Evolutionary conservation across 257 asterid species (phyloP), one percentile per base, ranked within the genome.

Genomic region (Salvia hispanica): DNA sequence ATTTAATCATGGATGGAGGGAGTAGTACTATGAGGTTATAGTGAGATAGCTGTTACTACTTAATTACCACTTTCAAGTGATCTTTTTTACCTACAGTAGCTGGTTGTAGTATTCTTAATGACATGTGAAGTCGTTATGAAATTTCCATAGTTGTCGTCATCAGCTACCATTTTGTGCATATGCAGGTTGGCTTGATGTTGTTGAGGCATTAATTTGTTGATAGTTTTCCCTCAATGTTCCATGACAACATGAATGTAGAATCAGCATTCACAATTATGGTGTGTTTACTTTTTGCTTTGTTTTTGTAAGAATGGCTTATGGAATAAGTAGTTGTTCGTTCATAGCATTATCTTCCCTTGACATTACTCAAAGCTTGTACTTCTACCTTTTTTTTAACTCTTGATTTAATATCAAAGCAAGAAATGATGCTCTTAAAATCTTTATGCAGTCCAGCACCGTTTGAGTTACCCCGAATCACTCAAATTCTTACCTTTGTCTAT

Each of bases 151-250:
- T 58, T 7, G 31, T 52, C 64, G 34, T 58, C 64, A 55, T 58
- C 71, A 58, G 71, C 43, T 36, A 42, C 25, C 57, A 57, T 66
- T 36, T 43, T 71, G 18, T 47, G 59, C 51, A 55, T 71, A 73
- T 80, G 80, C 94, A 91, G 98, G 96, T 82, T 31, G 71, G 73
- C 72, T 82, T 91, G 82, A 62, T 16, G 96, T 88, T 62, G 90
- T 91, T 73, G 94, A 91, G 71, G 87, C 96, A n/a, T n/a, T n/a
- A n/a, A 66, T 87, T 88, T 78, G 96, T 91, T 50, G 95, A 88
- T 69, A 86, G 96, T 79, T 80, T 91, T 61, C 88, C 96, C 59
- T 67, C 88, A 61, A 91, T 88, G 96, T 91, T 91, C 81, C 83
- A 81, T 72, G 90, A 84, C n/a, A n/a, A n/a, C n/a, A n/a, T n/a